Conservation (phyloP, 495 filamentous ascomycete genomes). For the Pyrenula massariospora region DNA sequence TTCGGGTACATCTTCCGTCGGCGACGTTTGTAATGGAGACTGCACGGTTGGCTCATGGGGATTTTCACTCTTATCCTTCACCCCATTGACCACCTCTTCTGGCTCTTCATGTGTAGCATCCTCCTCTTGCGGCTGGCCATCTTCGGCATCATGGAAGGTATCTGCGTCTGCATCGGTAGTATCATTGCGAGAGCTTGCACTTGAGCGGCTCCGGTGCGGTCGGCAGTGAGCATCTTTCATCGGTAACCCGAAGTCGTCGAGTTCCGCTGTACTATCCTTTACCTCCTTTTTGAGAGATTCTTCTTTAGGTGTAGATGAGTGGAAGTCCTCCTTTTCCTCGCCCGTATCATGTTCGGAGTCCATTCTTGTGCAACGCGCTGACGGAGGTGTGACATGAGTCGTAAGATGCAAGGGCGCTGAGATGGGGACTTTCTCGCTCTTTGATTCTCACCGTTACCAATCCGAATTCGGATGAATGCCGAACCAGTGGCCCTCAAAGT, state of each 20-base stretch:
- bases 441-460: no score
- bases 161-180: neutral
- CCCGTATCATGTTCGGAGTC: neutral
- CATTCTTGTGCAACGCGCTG: neutral
- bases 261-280: neutral
- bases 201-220: neutral
- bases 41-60: neutral
- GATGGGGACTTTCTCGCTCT: no score
- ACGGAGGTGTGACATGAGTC: neutral
- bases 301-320: neutral
- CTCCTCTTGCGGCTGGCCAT: neutral
- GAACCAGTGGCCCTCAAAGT: no score
- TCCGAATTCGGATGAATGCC: no score
- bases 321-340: neutral
- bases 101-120: neutral
- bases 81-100: neutral
- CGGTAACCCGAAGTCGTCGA: neutral
- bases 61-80: neutral
- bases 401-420: neutral
- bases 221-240: neutral
- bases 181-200: neutral
- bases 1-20: neutral
- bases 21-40: neutral
- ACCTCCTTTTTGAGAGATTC: neutral
- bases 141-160: constrained; percentile 1